Evolutionary conservation across 305 asterid genomes (phyloP).

Genomic region (Fraxinus latifolia): DNA sequence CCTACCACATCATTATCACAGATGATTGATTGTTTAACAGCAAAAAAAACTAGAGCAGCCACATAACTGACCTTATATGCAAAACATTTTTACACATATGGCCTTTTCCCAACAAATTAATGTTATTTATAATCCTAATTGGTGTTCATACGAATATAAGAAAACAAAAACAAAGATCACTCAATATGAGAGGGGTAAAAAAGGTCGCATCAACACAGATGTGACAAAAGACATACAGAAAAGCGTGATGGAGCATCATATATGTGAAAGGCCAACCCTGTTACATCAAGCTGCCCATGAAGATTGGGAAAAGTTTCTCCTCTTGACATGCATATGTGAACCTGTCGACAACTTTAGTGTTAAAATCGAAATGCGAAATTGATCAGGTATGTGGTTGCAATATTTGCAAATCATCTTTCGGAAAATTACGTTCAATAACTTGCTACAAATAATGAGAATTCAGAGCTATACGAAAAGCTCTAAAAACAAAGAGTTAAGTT

Average conservation of each 20-base stretch:
- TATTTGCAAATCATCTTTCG: background rate
- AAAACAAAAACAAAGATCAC: conserved; percentile 1
- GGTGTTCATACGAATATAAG: conserved; percentile 5
- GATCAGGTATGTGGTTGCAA: conserved; percentile 12
- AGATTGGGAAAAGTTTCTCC: conserved; percentile 96
- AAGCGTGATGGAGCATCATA: conserved; percentile 86
- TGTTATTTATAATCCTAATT: background rate
- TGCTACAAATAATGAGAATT: background rate
- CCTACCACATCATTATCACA: background rate
- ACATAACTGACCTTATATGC: conserved; percentile 8
- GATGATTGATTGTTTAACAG: background rate
- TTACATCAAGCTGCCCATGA: conserved; percentile 97
- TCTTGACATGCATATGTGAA: conserved; percentile 96
- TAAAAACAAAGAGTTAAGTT: background rate
- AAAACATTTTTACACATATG: background rate
- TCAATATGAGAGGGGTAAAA: conserved; percentile 6
- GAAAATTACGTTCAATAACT: background rate
- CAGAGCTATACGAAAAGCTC: background rate
- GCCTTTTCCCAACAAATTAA: conserved; percentile 13
- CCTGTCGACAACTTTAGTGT: conserved; percentile 44
- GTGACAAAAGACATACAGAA: conserved; percentile 55
- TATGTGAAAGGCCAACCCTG: conserved; percentile 85
- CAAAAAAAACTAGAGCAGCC: background rate
- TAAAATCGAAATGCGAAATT: conserved; percentile 15
- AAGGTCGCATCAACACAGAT: background rate